Evolutionary conservation across 768 basidiomycete species (phyloP), one percentile per base, ranked within the genome.

Genomic region (Lentinus brumalis): DNA sequence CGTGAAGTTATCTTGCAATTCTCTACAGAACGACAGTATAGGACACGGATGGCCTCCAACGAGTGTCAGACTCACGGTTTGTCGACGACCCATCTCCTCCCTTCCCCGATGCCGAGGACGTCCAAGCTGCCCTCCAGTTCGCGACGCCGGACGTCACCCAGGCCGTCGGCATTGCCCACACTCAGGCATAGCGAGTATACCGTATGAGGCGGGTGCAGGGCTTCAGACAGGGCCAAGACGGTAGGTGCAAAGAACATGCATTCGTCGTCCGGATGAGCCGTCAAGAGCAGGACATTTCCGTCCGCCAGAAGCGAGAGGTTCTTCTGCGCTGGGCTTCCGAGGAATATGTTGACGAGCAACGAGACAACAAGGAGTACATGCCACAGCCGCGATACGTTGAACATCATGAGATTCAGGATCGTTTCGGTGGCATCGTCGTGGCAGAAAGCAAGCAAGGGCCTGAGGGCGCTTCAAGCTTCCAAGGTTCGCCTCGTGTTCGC

Each of bases 191-290:
- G 69, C 0, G 84, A 89, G 64, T 77, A 83, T 3, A 63, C 4
- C 0, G 90, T 69, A 21, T 82, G 74, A 0, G 57, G 56, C 16
- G 21, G 40, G 4, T n/a, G n/a, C 29, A 44, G 18, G 8, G 50
- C 26, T 21, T 40, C 45, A 29, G 18, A 47, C 35, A 95, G 78
- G 2, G 82, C 79, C 35, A 88, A 75, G 14, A 96, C 72, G 0
- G 92, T 94, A 0, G 95, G 95, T 4, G 87, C 86, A 72, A 98
- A 98, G 80, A 98, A 98, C 81, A 96, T 84, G 71, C 86, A 87
- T 76, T 97, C 95, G 71, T 98, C 95, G 70, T 97, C 95, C 2
- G 95, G 95, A 71, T 98, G 95, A 30, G 95, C 94, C 0, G 95
- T 96, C 47, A 98, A 73, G 3, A 97, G 72, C 40, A 94, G 77